These are phyloP conservation scores for Starmerella bacillaris DNA, from an alignment of 805 yeast species.

Conservation along the genomic window DNA sequence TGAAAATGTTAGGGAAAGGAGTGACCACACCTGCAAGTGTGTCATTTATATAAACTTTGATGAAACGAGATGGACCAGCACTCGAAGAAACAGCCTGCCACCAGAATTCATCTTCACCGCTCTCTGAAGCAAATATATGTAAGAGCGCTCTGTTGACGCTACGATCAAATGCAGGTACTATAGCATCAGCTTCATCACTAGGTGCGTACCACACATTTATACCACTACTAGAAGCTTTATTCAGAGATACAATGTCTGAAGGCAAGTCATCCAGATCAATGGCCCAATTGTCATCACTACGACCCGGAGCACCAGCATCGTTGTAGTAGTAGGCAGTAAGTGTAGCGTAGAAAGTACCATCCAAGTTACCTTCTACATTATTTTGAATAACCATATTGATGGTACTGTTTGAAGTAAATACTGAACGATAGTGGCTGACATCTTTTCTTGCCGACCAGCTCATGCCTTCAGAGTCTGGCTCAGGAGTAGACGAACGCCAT, in stretches of 20 bases:
- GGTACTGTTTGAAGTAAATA: conserved; percentile 27
- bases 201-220: conserved; percentile 13
- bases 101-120: conserved; percentile 73
- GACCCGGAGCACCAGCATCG: conserved; percentile 2
- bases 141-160: conserved; percentile 29
- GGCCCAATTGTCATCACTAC: conserved; percentile 14
- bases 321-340: conserved; percentile 35
- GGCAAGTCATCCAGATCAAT: conserved; percentile 10
- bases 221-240: conserved; percentile 1
- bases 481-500: conserved; percentile 77
- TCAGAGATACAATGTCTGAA: conserved; percentile 6
- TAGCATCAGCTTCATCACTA: conserved; percentile 8
- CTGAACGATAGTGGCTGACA: conserved; percentile 35
- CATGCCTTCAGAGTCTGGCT: conserved; percentile 40
- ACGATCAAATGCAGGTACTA: conserved; percentile 10
- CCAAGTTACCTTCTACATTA: conserved; percentile 30
- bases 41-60: conserved; percentile 45
- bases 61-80: conserved; percentile 28
- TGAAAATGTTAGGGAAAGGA: conserved; percentile 58
- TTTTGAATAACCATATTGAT: conserved; percentile 37
- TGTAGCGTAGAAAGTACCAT: conserved; percentile 43
- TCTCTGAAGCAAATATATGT: conserved; percentile 52
- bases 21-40: conserved; percentile 39
- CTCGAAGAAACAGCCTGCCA: conserved; percentile 26
- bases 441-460: conserved; percentile 47